Evolutionary conservation across 2,329 filamentous ascomycete genomes (phyloP).

Genomic region (Diaporthe sp.): DNA sequence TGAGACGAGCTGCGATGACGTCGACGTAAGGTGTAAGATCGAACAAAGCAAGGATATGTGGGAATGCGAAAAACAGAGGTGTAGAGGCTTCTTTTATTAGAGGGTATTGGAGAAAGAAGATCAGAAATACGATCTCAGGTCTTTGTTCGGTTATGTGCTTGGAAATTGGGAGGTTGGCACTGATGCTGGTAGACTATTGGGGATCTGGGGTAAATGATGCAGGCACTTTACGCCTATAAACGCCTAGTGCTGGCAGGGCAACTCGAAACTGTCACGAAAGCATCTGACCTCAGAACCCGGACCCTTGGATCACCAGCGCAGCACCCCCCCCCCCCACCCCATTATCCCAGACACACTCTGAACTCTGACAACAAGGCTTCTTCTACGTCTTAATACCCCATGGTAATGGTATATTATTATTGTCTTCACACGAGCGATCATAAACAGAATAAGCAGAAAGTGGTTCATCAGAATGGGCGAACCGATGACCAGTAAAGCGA

Average conservation of each 20-base stretch:
- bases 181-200: slow-evolving; percentile 43
- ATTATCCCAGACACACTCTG: too few species aligned
- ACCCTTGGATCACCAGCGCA: neutral
- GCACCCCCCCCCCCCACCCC: neutral
- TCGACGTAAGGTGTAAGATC: slow-evolving; percentile 18
- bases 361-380: neutral
- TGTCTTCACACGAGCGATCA: neutral
- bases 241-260: slow-evolving; percentile 64
- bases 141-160: neutral
- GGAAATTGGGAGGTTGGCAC: slow-evolving; percentile 34
- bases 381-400: neutral
- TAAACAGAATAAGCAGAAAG: neutral
- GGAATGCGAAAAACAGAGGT: too few species aligned
- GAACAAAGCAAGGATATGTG: slow-evolving; percentile 25
- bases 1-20: slow-evolving; percentile 44
- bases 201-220: slow-evolving; percentile 29
- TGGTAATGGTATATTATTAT: neutral
- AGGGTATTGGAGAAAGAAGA: neutral
- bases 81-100: neutral
- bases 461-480: neutral
- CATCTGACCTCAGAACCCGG: slow-evolving; percentile 59
- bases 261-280: slow-evolving; percentile 63
- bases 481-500: neutral
- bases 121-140: neutral
- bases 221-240: slow-evolving; percentile 25